Conservation (phyloP, 2,329 filamentous ascomycete species). For the Aspergillus sp. region DNA sequence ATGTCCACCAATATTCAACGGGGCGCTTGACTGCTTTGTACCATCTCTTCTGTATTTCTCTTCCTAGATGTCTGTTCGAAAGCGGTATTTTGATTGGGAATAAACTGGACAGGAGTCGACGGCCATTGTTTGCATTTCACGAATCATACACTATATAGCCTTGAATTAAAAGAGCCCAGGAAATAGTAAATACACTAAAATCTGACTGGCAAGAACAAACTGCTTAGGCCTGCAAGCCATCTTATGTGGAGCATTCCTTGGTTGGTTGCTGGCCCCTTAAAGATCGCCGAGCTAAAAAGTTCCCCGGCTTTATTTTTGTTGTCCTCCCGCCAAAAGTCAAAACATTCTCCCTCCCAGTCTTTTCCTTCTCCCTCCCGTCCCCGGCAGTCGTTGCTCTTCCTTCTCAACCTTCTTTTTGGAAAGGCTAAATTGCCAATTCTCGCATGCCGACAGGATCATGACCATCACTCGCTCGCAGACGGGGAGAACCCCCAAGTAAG, state of each 20-base stretch:
- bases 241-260: background rate
- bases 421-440: constrained; percentile 1
- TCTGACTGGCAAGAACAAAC: background rate
- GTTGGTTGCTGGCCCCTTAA: constrained; percentile 6
- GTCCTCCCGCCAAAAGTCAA: constrained; percentile 5
- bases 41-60: background rate
- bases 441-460: constrained; percentile 34
- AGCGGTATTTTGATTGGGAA: constrained; percentile 3
- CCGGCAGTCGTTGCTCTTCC: background rate
- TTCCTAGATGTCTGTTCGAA: background rate
- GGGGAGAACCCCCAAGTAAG: constrained; percentile 53
- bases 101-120: constrained; percentile 12
- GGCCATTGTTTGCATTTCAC: background rate
- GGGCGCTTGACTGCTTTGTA: constrained; percentile 48
- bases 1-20: constrained; percentile 65
- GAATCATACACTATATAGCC: constrained; percentile 9
- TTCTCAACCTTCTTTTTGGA: background rate
- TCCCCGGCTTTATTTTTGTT: constrained; percentile 12
- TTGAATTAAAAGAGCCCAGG: background rate
- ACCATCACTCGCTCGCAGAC: constrained; percentile 52
- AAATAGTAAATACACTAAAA: background rate
- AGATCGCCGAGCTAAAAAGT: constrained; percentile 9
- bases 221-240: background rate
- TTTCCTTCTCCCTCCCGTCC: background rate
- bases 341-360: constrained; percentile 10